Evolutionary conservation across 805 yeast species (phyloP).

Genomic region (Spathaspora hagerdaliae): DNA sequence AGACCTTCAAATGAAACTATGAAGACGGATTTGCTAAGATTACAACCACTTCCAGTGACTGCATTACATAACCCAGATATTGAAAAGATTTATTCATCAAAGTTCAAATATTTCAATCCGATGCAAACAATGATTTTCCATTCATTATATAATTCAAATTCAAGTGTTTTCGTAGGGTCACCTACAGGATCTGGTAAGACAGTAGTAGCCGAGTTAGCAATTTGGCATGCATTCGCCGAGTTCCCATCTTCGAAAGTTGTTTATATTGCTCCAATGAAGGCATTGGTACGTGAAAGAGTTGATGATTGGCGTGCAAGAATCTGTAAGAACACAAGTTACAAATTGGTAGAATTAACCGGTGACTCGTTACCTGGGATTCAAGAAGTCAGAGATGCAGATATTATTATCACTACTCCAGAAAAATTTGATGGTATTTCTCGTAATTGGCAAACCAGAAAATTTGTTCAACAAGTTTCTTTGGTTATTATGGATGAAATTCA

Average conservation of each 20-base stretch:
- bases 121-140: conserved; percentile 98
- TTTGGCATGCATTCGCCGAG: conserved; percentile 91
- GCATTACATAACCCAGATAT: conserved; percentile 69
- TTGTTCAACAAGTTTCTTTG: conserved; percentile 69
- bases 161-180: conserved; percentile 88
- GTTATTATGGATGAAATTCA: conserved; percentile 87
- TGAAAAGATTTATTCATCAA: conserved; percentile 62
- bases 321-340: conserved; percentile 40
- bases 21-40: conserved; percentile 70
- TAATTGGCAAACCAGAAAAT: conserved; percentile 76
- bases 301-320: conserved; percentile 70
- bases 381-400: conserved; percentile 65
- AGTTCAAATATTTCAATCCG: conserved; percentile 88
- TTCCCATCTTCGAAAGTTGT: conserved; percentile 78
- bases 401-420: conserved; percentile 80
- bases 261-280: conserved; percentile 88
- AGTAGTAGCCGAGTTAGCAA: conserved; percentile 92
- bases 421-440: conserved; percentile 86
- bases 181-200: conserved; percentile 99
- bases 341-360: conserved; percentile 76
- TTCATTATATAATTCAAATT: conserved; percentile 72
- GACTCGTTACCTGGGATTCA: conserved; percentile 72
- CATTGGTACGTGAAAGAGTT: conserved; percentile 77
- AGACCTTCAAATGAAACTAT: conserved; percentile 85
- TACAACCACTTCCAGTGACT: conserved; percentile 81